Conservation (phyloP, 805 yeast species). For the Wickerhamomyces chaumierensis region DNA sequence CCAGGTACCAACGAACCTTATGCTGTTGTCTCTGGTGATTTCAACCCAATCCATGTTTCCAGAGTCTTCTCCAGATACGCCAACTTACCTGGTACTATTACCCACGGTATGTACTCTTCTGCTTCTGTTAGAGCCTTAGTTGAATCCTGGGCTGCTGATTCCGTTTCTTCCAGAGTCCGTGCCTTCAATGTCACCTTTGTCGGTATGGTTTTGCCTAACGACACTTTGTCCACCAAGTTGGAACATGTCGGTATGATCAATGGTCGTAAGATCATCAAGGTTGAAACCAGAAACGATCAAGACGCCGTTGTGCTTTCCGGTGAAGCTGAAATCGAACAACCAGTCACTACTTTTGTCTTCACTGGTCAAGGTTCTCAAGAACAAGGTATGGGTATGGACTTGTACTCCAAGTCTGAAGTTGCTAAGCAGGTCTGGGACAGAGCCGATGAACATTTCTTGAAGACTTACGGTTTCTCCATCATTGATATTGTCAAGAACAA, state of each 20-base stretch:
- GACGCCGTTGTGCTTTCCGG: conserved; percentile 79
- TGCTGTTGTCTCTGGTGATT: conserved; percentile 96
- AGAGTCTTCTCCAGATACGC: conserved; percentile 92
- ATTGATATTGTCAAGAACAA: conserved; percentile 90
- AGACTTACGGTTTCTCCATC: conserved; percentile 94
- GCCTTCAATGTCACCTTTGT: conserved; percentile 86
- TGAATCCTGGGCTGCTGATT: conserved; percentile 98
- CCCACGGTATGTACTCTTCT: conserved; percentile 98
- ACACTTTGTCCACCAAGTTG: conserved; percentile 71
- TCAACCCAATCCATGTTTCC: conserved; percentile 95
- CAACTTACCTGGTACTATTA: conserved; percentile 90
- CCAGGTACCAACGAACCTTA: conserved; percentile 96
- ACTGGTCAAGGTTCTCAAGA: conserved; percentile 99
- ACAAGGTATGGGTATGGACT: conserved; percentile 99
- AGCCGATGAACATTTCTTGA: conserved; percentile 87
- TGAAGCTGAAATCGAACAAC: conserved; percentile 98
- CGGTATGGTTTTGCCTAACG: conserved; percentile 97
- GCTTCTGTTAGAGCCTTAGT: conserved; percentile 92
- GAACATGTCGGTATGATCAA: conserved; percentile 98
- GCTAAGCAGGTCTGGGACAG: conserved; percentile 96
- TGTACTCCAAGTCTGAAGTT: conserved; percentile 80
- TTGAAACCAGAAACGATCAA: conserved; percentile 76
- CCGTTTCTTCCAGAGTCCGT: conserved; percentile 90
- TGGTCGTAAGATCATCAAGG: conserved; percentile 94
- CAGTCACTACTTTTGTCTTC: conserved; percentile 90